A percentile compares a stretch with the other conserved stretches of the same genome.
These are phyloP conservation scores for Irpex sp. DNA, from an alignment of 1,284 basidiomycete species.

Conservation along the genomic window DNA sequence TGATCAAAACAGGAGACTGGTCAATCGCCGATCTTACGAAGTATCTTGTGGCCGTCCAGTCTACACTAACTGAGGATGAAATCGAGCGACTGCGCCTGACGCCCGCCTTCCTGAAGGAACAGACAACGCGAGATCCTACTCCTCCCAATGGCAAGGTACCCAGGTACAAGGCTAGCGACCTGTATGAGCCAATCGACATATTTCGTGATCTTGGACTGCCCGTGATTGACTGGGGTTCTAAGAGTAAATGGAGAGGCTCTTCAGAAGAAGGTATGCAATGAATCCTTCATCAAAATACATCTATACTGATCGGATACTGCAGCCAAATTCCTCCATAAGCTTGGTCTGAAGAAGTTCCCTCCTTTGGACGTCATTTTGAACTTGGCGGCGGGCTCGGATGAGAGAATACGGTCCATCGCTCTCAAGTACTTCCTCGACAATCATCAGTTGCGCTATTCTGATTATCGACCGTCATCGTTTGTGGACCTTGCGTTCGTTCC, in stretches of 20 bases:
- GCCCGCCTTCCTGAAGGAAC: constrained; percentile 76
- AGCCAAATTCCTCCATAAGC: constrained; percentile 82
- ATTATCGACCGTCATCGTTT: constrained; percentile 57
- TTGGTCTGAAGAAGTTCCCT: constrained; percentile 78
- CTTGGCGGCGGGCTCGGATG: constrained; percentile 58
- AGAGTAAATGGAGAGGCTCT: constrained; percentile 71
- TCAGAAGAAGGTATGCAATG: constrained; percentile 76
- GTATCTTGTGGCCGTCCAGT: constrained; percentile 86
- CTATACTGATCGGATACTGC: neutral
- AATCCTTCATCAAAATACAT: neutral
- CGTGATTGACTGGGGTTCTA: constrained; percentile 83
- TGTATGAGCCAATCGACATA: constrained; percentile 83
- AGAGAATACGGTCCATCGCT: constrained; percentile 47
- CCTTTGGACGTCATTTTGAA: constrained; percentile 64
- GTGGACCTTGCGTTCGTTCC: constrained; percentile 78
- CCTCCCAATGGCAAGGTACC: constrained; percentile 30
- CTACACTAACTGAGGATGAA: constrained; percentile 68
- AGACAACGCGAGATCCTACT: constrained; percentile 24
- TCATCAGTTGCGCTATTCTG: constrained; percentile 55
- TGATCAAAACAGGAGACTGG: constrained; percentile 86
- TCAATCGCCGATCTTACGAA: constrained; percentile 76
- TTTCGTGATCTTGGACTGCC: constrained; percentile 79
- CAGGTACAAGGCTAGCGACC: constrained; percentile 62
- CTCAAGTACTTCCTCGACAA: constrained; percentile 81
- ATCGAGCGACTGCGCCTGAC: constrained; percentile 75